Evolutionary conservation across 2,329 filamentous ascomycete species (phyloP).

Genomic region (Pyricularia sp.): DNA sequence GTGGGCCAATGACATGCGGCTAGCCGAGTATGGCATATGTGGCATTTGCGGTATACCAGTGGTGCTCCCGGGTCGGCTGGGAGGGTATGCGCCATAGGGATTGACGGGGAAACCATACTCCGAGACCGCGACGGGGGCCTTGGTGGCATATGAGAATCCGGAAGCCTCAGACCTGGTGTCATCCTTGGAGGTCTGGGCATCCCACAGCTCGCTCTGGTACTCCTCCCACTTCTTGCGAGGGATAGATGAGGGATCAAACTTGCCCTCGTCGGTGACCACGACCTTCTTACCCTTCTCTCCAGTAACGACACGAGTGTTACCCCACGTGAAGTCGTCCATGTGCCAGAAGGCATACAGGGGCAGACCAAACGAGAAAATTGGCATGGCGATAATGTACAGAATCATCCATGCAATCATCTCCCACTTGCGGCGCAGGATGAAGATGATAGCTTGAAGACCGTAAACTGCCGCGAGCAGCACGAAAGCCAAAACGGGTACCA

Average conservation of each 20-base stretch:
- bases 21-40: constrained; percentile 26
- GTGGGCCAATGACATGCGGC: constrained; percentile 70
- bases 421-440: constrained; percentile 94
- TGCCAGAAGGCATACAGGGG: constrained; percentile 97
- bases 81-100: constrained; percentile 38
- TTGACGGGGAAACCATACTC: constrained; percentile 61
- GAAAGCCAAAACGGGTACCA: constrained; percentile 78
- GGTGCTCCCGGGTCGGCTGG: constrained; percentile 47
- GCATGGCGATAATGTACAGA: constrained; percentile 83
- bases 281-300: constrained; percentile 90
- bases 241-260: constrained; percentile 87
- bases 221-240: constrained; percentile 99
- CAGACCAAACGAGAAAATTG: constrained; percentile 82
- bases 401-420: constrained; percentile 99
- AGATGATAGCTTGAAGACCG: constrained; percentile 93
- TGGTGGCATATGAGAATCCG: constrained; percentile 91
- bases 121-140: constrained; percentile 50
- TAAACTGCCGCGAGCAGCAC: constrained; percentile 92
- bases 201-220: constrained; percentile 96
- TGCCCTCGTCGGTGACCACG: constrained; percentile 92
- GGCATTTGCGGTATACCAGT: constrained; percentile 44
- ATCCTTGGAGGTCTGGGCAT: constrained; percentile 74
- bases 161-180: constrained; percentile 81
- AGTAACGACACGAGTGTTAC: constrained; percentile 94
- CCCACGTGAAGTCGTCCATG: constrained; percentile 99